Evolutionary conservation across 2,329 filamentous ascomycete species (phyloP), one percentile per base, ranked within the genome.

Genomic region (Lasiodiplodia hormozganensis): DNA sequence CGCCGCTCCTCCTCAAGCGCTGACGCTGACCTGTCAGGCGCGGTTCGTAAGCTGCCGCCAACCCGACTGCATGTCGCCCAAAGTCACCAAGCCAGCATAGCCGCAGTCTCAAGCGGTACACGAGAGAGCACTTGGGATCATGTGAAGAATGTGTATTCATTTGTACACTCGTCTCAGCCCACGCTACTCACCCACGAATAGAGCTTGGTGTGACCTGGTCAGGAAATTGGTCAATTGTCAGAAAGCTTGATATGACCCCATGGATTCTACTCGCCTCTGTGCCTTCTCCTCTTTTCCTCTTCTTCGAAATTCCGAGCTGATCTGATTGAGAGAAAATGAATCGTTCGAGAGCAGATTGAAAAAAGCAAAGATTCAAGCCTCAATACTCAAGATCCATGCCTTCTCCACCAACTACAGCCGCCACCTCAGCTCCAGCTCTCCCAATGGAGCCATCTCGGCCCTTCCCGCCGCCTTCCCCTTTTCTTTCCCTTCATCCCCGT

Each of bases 11-110:
- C 47, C 36, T 34, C 60, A 52, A 64, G 60, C 43, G 60, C 60
- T 64, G 52, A 64, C 60, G 47, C 23, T 38, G 60, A 31, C 60
- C 23, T 43, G 60, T 60, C 14, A 52, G 23, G 60, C 28, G 31
- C 43, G 18, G 43, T 21, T n/a, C n/a, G 43, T 38, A 31, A 49
- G 25, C 60, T 36, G 11, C 18, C 21, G 34, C 56, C n/a, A 25
- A 28, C n/a, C 56, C 18, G 12, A 5, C 10, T 7, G 10, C 14
- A 56, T 11, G 25, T 31, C 25, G 52, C 52, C 28, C 18, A n/a
- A 57, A 38, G 14, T 31, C 14, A 21, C 36, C 4, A 43, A 36
- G n/a, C 23, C 10, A 38, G 31, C 34, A 58, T 21, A 25, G 11
- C 43, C n/a, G 43, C 43, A 8, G 18, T 47, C 5, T 11, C 8